A percentile compares a stretch with the other conserved stretches of the same genome.
Evolutionary conservation across 2,329 filamentous ascomycete species (phyloP).

Genomic region (Beauveria sp.): DNA sequence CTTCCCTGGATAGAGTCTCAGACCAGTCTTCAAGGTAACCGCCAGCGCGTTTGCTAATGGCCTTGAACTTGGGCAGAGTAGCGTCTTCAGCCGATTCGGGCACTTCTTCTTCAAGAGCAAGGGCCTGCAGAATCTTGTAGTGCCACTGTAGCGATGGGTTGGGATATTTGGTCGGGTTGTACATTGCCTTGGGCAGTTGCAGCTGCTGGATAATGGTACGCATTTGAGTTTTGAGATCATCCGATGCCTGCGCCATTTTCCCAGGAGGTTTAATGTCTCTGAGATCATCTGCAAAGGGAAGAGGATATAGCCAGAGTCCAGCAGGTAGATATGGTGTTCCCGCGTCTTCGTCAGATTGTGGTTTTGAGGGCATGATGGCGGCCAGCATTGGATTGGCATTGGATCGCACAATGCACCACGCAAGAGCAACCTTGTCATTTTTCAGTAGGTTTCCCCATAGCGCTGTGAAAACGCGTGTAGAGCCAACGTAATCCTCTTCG

Average conservation of each 20-base stretch:
- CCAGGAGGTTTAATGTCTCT: conserved; percentile 61
- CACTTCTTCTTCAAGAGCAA: conserved; percentile 86
- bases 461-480: conserved; percentile 85
- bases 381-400: conserved; percentile 76
- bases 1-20: conserved; percentile 53
- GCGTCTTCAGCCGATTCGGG: conserved; percentile 68
- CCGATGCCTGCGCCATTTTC: conserved; percentile 49
- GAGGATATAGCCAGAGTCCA: conserved; percentile 79
- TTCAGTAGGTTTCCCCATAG: conserved; percentile 79
- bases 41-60: conserved; percentile 84
- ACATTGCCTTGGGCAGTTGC: conserved; percentile 77
- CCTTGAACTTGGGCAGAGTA: conserved; percentile 74
- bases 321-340: conserved; percentile 67
- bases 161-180: conserved; percentile 80
- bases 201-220: conserved; percentile 74
- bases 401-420: conserved; percentile 79
- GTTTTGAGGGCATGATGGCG: conserved; percentile 70
- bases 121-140: conserved; percentile 84
- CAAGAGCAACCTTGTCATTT: conserved; percentile 73
- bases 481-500: conserved; percentile 83
- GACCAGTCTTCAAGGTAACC: conserved; percentile 74
- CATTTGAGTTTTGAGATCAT: conserved; percentile 74
- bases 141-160: conserved; percentile 96
- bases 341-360: conserved; percentile 54
- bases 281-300: conserved; percentile 87